A percentile compares a stretch with the other conserved stretches of the same genome.
These are phyloP conservation scores for Acanthamoeba culbertsoni DNA, from an alignment of 208 protist species.

Conservation along the genomic window DNA sequence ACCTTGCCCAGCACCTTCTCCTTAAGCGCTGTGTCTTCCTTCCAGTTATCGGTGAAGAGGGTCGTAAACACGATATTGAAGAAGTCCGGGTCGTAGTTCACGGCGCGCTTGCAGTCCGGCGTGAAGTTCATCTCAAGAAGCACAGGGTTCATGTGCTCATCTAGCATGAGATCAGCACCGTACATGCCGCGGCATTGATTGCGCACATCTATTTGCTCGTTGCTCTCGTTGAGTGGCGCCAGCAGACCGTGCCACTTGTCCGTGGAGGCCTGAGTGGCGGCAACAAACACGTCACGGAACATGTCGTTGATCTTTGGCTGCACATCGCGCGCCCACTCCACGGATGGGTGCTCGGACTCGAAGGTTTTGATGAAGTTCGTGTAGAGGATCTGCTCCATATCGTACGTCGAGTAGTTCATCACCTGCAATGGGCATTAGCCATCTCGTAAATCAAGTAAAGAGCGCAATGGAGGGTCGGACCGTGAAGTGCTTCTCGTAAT, in stretches of 20 bases:
- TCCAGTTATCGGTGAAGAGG: slow-evolving; percentile 63
- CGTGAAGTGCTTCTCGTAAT: slow-evolving; percentile 76
- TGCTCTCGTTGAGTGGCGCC: not conserved
- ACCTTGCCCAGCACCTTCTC: slow-evolving; percentile 21
- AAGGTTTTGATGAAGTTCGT: slow-evolving; percentile 53
- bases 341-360: slow-evolving; percentile 36
- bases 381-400: slow-evolving; percentile 62
- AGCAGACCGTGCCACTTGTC: not conserved
- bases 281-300: slow-evolving; percentile 52
- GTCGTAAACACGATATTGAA: slow-evolving; percentile 69
- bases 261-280: not conserved
- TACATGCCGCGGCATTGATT: slow-evolving; percentile 63
- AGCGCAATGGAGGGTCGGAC: not conserved
- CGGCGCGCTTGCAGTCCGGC: slow-evolving; percentile 63
- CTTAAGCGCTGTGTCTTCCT: not conserved
- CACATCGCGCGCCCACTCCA: slow-evolving; percentile 12
- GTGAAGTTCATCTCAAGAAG: slow-evolving; percentile 68
- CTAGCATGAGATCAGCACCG: slow-evolving; percentile 67
- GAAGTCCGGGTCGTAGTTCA: slow-evolving; percentile 69
- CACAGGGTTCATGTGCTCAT: slow-evolving; percentile 62
- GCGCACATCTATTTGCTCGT: not conserved
- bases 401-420: slow-evolving; percentile 69
- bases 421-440: not conserved
- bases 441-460: not conserved
- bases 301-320: slow-evolving; percentile 55